Evolutionary conservation across 2,329 filamentous ascomycete species (phyloP).

Genomic region (Phoma sp.): DNA sequence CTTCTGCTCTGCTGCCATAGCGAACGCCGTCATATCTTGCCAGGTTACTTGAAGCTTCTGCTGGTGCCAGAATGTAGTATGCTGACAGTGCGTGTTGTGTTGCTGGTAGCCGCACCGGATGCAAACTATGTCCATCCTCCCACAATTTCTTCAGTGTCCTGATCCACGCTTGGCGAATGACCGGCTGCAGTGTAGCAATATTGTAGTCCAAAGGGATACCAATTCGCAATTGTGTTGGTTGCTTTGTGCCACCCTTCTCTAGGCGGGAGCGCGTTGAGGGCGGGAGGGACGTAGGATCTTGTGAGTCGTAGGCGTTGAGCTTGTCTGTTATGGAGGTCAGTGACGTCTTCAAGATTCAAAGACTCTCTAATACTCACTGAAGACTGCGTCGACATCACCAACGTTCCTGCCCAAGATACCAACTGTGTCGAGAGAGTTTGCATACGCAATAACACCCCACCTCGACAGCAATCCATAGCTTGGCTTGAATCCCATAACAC

Average conservation of each 20-base stretch:
- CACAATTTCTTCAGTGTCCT: slow-evolving; percentile 66
- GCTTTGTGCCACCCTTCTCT: not conserved
- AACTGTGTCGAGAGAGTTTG: slow-evolving; percentile 91
- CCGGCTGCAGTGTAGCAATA: slow-evolving; percentile 75
- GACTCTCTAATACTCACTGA: slow-evolving; percentile 34
- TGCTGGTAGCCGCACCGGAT: slow-evolving; percentile 79
- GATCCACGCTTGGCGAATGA: slow-evolving; percentile 74
- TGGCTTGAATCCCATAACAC: slow-evolving; percentile 85
- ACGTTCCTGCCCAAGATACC: slow-evolving; percentile 71
- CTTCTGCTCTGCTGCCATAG: slow-evolving; percentile 70
- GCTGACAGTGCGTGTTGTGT: slow-evolving; percentile 87
- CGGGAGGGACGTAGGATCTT: slow-evolving; percentile 77
- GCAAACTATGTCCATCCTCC: slow-evolving; percentile 70
- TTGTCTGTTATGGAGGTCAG: slow-evolving; percentile 46
- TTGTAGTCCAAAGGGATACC: slow-evolving; percentile 81
- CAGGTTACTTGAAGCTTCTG: slow-evolving; percentile 93
- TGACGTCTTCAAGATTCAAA: not conserved
- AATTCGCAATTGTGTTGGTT: slow-evolving; percentile 49
- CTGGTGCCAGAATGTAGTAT: slow-evolving; percentile 94
- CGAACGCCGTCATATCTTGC: slow-evolving; percentile 97
- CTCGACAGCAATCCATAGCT: slow-evolving; percentile 88
- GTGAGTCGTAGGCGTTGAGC: slow-evolving; percentile 66
- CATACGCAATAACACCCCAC: slow-evolving; percentile 87
- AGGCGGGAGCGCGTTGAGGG: slow-evolving; percentile 59
- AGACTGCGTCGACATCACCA: slow-evolving; percentile 53